A percentile compares a stretch with the other conserved stretches of the same genome.
phyloP scores from a whole-genome alignment of 1,139 yeast genomes.

The Zygosaccharomyces sapae region DNA sequence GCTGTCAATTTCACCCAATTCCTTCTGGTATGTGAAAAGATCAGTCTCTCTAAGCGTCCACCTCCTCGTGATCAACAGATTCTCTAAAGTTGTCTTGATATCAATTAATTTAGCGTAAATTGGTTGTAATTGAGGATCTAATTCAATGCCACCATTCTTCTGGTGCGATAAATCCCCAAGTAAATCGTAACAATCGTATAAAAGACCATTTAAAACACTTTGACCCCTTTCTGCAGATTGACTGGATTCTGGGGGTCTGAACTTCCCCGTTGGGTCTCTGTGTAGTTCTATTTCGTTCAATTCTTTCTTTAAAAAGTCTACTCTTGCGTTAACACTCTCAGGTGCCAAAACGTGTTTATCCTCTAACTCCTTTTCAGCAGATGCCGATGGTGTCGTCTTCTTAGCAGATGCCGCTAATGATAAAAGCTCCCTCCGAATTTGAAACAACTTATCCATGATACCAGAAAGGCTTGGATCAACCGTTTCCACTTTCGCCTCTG shows the following conservation, averaged over 20 bases:
- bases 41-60: constrained; percentile 98
- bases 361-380: constrained; percentile 9
- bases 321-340: constrained; percentile 26
- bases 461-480: constrained; percentile 53
- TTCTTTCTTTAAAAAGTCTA: constrained; percentile 39
- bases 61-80: constrained; percentile 80
- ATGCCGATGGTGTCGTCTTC: constrained; percentile 11
- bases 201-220: constrained; percentile 61
- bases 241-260: constrained; percentile 40
- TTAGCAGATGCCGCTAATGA: constrained; percentile 43
- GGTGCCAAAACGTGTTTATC: constrained; percentile 20
- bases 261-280: constrained; percentile 45
- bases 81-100: constrained; percentile 70
- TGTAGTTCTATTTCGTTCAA: constrained; percentile 43
- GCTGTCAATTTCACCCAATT: constrained; percentile 67
- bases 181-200: constrained; percentile 78
- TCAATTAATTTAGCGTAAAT: constrained; percentile 54
- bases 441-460: constrained; percentile 50
- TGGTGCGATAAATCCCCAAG: constrained; percentile 66
- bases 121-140: constrained; percentile 49
- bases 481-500: constrained; percentile 52
- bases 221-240: constrained; percentile 47
- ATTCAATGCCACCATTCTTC: constrained; percentile 42
- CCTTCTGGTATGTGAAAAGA: constrained; percentile 73
- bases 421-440: constrained; percentile 51